Base-by-base conservation (phyloP, 495 filamentous ascomycete species). In the Penicillium manginii region DNA sequence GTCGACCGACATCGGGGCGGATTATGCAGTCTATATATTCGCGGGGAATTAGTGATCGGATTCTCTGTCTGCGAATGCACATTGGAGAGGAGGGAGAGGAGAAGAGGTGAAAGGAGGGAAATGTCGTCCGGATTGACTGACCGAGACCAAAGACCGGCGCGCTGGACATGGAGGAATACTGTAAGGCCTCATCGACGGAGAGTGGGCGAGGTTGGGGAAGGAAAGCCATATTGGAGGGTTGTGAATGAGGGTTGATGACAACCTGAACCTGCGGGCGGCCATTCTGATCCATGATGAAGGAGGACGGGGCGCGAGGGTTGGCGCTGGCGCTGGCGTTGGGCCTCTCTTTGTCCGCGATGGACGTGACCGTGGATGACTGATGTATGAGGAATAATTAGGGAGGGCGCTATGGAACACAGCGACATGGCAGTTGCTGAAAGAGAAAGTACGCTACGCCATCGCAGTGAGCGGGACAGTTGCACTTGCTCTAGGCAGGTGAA, bases 161-260 rank as follows among this genome's bases (percentile, higher is more conserved):
- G 21, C 91, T 96, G 21, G 90, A 91, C 71, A 97, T 88, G 2
- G 94, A 93, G 15, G 96, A 93, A 73, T 88, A 97, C 35, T 91
- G 91, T 43, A 99, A 78, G 10, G 93, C 93, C 66, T 98, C 91
- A 55, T 91, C 86, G 12, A 98, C 86, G 40, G 74, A 83, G 43
- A 87, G 76, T 19, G 85, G 77, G 49, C 81, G 75, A 21, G 67
- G 60, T 48, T 60, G 69, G 22, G 60, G 71, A 61, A 65, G 71
- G 15, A 61, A 47, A 11, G 71, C 39, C 48, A 69, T 73, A 62
- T 61, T 67, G n/a, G 65, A 23, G 32, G 54, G 48, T 14, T 37
- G 35, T 0, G 35, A 51, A 68, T 69, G 62, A 66, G 70, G 69
- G 60, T 78, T 79, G 52, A 80, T 71, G 66, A 80, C 70, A 61